phyloP scores from a whole-genome alignment of 768 basidiomycete species.

The Suillus bovinus region DNA sequence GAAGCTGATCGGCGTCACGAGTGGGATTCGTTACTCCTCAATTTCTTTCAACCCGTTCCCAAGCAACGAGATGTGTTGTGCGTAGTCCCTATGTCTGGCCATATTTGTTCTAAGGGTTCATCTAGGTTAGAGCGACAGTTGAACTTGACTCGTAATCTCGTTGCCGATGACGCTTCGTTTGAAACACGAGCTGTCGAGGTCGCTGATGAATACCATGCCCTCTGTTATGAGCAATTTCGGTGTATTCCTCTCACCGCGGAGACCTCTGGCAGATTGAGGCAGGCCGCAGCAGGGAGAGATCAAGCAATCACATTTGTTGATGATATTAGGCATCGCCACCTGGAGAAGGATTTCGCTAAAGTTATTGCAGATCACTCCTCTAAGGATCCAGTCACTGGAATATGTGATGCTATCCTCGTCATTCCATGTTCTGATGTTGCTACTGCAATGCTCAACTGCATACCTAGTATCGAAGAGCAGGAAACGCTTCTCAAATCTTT shows the following conservation, averaged over 20 bases:
- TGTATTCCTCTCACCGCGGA: background rate
- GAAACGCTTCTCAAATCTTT: background rate
- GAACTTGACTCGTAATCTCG: background rate
- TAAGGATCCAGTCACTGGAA: background rate
- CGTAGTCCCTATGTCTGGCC: background rate
- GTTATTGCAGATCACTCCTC: background rate
- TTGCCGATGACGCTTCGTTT: background rate
- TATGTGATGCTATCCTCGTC: background rate
- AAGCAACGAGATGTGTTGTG: background rate
- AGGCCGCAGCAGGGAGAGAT: background rate
- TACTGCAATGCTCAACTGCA: too few relatives aligned
- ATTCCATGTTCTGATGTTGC: background rate
- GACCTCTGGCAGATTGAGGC: background rate
- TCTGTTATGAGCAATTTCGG: fast-evolving
- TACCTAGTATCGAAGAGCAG: background rate
- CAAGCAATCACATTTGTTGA: background rate
- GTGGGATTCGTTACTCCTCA: constrained; percentile 1
- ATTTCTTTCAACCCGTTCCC: background rate
- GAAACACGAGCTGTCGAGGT: background rate
- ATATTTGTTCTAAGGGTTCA: background rate
- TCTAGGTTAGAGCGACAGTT: background rate
- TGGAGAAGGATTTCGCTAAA: background rate
- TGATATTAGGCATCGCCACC: background rate
- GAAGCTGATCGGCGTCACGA: background rate
- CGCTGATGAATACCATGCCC: fast-evolving